A percentile compares a stretch with the other conserved stretches of the same genome.
phyloP scores from a whole-genome alignment of 495 filamentous ascomycete genomes.

The Aspergillus ellipticus region DNA sequence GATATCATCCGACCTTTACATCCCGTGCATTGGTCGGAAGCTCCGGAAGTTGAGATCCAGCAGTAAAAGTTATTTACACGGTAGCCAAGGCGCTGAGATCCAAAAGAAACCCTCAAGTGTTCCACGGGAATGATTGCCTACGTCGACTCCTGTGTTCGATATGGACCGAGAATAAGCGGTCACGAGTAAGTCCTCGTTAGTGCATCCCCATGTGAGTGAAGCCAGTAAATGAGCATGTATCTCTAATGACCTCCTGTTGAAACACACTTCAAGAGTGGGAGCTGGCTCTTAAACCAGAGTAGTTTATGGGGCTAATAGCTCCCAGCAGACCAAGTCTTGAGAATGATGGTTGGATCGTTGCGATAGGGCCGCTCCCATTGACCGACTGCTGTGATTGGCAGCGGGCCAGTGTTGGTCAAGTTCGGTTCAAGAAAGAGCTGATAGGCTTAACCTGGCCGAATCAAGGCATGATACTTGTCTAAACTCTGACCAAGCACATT shows the following conservation, averaged over 20 bases:
- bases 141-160: too few species aligned
- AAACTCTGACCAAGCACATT: slow-evolving; percentile 37
- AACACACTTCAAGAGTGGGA: background rate
- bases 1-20: background rate
- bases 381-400: background rate
- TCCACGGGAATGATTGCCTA: too few species aligned
- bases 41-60: background rate
- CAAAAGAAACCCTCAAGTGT: too few species aligned
- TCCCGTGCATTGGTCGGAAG: background rate
- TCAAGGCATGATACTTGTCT: slow-evolving; percentile 31
- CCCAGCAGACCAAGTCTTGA: background rate
- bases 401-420: background rate
- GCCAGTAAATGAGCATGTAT: too few species aligned
- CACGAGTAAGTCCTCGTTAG: too few species aligned
- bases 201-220: too few species aligned
- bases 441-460: slow-evolving; percentile 5
- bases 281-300: background rate
- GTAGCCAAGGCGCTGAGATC: background rate
- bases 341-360: background rate
- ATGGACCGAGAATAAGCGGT: too few species aligned
- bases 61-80: background rate
- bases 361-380: background rate
- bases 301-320: background rate
- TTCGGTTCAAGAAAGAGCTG: background rate
- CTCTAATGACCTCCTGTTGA: too few species aligned